Percentiles rank a stretch among this genome's conserved stretches.
phyloP scores from a whole-genome alignment of 805 yeast genomes.

The Blastobotrys parvus region DNA sequence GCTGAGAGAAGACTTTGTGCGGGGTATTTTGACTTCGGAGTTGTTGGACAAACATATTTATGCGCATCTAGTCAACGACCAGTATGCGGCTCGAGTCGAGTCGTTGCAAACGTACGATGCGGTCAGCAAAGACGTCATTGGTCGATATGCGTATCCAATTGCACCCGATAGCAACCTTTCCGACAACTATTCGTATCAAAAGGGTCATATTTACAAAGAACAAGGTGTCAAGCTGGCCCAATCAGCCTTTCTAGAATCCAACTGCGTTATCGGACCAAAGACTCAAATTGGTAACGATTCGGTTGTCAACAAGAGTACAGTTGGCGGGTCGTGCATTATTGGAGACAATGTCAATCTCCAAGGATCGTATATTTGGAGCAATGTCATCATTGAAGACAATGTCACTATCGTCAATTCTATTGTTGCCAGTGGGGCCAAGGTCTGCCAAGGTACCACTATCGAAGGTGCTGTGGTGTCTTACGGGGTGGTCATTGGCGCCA shows the following conservation, averaged over 20 bases:
- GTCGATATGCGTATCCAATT: slow-evolving; percentile 89
- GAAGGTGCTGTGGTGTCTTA: slow-evolving; percentile 73
- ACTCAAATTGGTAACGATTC: slow-evolving; percentile 74
- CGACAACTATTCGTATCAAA: slow-evolving; percentile 66
- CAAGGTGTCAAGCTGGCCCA: slow-evolving; percentile 84
- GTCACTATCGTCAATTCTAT: slow-evolving; percentile 53
- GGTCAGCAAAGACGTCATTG: slow-evolving; percentile 78
- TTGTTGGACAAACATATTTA: slow-evolving; percentile 84
- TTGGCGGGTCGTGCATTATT: slow-evolving; percentile 80
- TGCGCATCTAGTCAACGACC: slow-evolving; percentile 70
- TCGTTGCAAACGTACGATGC: slow-evolving; percentile 91
- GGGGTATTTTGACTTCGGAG: slow-evolving; percentile 85
- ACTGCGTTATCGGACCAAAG: slow-evolving; percentile 75
- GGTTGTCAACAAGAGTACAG: slow-evolving; percentile 54
- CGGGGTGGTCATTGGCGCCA: slow-evolving; percentile 55
- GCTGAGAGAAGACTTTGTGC: slow-evolving; percentile 78
- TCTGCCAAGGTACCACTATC: slow-evolving; percentile 46
- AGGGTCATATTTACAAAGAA: slow-evolving; percentile 84
- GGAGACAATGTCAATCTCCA: slow-evolving; percentile 66
- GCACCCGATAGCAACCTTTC: slow-evolving; percentile 78
- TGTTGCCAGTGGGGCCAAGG: slow-evolving; percentile 54
- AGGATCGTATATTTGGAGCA: slow-evolving; percentile 84
- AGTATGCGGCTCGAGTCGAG: slow-evolving; percentile 92
- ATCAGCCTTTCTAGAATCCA: slow-evolving; percentile 74
- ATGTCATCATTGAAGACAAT: slow-evolving; percentile 62